Evolutionary conservation across 1,284 basidiomycete species (phyloP), one percentile per base, ranked within the genome.

Genomic region (Tetrapyrgos nigripes): DNA sequence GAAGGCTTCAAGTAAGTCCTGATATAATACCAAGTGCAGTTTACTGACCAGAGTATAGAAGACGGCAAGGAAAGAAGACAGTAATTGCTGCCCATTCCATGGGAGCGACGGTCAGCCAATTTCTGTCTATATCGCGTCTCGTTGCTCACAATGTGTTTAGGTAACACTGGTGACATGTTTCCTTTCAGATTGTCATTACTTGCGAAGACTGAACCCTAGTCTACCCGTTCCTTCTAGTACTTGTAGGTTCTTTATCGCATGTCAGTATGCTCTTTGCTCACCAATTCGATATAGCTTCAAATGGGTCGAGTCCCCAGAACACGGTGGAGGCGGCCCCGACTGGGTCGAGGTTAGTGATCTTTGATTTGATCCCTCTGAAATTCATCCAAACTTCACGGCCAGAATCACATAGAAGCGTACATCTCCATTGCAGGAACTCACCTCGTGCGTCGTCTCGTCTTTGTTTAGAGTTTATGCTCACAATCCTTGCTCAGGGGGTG

Each of bases 281-380:
- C 37, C 59, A 17, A 57, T 47, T 13, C 11, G 28, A 45, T 5
- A 24, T 60, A 95, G 93, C 71, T 83, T 95, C 68, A 98, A 98
- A 79, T 98, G 97, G 97, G 96, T 97, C 0, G 97, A 99, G 75
- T 91, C 94, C 0, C 85, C 91, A 19, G 75, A 81, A 49, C 91
- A 91, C 65, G 97, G 97, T 4, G 86, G 87, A 3, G 97, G 95
- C 17, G 97, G 97, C 1, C 78, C 88, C 2, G 79, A 85, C 29
- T 99, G 97, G 97, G 94, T 97, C 17, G 96, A 98, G 80, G 91
- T 91, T 59, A 54, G 77, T 62, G 33, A 40, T 47, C 47, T 59
- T 48, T 14, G n/a, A 11, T 23, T 11, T 33, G 40, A 29, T 51
- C 23, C 11, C 24, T 37, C 50, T 57, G 24, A 57, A 14, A 21